A percentile compares a stretch with the other conserved stretches of the same genome.
These are phyloP conservation scores for Sarocladium oryzae DNA, from an alignment of 2,329 filamentous ascomycete species.

Conservation along the genomic window DNA sequence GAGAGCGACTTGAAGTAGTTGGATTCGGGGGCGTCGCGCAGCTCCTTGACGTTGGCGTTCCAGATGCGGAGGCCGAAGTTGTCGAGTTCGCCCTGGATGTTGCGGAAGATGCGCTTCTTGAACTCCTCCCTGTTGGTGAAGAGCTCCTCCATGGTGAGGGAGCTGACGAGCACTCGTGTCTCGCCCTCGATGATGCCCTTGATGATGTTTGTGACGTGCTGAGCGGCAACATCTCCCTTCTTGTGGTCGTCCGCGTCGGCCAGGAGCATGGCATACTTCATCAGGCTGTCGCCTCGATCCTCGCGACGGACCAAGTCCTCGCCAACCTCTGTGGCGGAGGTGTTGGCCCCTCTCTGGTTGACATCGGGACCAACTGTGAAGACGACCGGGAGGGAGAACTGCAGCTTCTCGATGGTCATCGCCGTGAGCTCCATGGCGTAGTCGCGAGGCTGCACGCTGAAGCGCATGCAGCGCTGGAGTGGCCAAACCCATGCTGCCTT, in stretches of 20 bases:
- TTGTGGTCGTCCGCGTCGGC: conserved; percentile 57
- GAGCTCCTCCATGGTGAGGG: conserved; percentile 91
- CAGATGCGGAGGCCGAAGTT: conserved; percentile 74
- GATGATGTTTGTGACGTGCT: conserved; percentile 75
- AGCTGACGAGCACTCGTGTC: conserved; percentile 73
- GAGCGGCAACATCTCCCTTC: conserved; percentile 32
- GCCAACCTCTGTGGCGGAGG: conserved; percentile 15
- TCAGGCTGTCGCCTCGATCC: conserved; percentile 56
- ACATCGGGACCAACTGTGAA: conserved; percentile 82
- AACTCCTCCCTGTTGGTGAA: conserved; percentile 72
- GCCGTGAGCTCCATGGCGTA: conserved; percentile 78
- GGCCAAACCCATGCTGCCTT: conserved; percentile 71
- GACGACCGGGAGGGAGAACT: conserved; percentile 74
- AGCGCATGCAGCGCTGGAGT: conserved; percentile 58
- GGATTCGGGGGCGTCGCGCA: conserved; percentile 75
- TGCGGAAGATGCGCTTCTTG: conserved; percentile 67
- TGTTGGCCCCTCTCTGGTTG: conserved; percentile 47
- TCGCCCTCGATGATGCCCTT: conserved; percentile 89
- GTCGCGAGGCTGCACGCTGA: conserved; percentile 67
- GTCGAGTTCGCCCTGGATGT: conserved; percentile 72
- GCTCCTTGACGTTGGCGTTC: conserved; percentile 71
- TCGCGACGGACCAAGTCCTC: conserved; percentile 28
- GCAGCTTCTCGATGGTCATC: conserved; percentile 85
- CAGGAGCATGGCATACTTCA: conserved; percentile 77
- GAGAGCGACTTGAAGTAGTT: conserved; percentile 78